Evolutionary conservation across 345 rosid species (phyloP), one percentile per base, ranked within the genome.

Genomic region (Hibiscus trionum): DNA sequence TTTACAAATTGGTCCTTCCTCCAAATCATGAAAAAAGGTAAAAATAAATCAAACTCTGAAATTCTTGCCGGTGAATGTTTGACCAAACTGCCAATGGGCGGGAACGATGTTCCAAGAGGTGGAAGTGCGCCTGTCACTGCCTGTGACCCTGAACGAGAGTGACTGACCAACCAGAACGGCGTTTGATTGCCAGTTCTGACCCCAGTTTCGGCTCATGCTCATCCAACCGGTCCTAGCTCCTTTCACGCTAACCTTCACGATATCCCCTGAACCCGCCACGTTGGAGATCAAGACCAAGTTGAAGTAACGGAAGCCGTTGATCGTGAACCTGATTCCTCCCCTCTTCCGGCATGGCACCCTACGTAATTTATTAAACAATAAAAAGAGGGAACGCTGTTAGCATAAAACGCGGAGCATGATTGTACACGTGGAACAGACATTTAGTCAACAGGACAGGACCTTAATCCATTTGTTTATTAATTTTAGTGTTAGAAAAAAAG

Each of bases 91-190:
- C 93, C 93, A 88, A 60, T 75, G 19, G 53, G 88, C 71, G 29
- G 90, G 90, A 70, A 74, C 90, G 4, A 85, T 82, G 85, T 88
- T 88, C 90, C 90, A 88, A 1, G 93, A 88, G 61, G 88, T 85
- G 69, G 88, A 85, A 2, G 84, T 77, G 73, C 91, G 83, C 24
- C 87, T 81, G 82, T 87, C 91, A 80, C 91, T 83, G 79, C 84
- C 82, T 16, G 88, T 73, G 76, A 87, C 87, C 60, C 88, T 73
- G 74, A 87, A 87, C 0, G 91, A 87, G 62, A 87, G 87, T 31
- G 85, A 73, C 78, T 87, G 91, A 59, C 91, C 91, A 63, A 77
- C 78, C 61, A 87, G 78, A 75, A 82, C 84, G 1, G 87, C 77
- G 79, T 87, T 82, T 0, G 88, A 83, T 52, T 87, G 90, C 90